These are phyloP conservation scores for Melampsora abietis-canadensis DNA, from an alignment of 1,284 basidiomycete species.

Conservation along the genomic window DNA sequence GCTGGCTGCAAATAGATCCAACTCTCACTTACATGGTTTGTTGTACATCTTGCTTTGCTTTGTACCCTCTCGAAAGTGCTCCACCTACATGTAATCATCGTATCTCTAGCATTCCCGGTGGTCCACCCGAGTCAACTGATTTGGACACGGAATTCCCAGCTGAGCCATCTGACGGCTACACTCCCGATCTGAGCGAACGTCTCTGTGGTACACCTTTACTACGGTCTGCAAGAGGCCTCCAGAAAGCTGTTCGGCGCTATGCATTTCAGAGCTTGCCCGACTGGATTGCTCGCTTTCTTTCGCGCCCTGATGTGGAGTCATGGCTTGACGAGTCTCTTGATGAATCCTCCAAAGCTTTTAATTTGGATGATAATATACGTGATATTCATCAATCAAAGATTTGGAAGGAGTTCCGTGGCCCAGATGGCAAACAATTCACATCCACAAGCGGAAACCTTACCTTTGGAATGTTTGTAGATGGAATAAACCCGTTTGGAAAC, in stretches of 20 bases:
- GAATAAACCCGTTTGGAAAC: conserved; percentile 1
- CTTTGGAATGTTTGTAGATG: conserved; percentile 2
- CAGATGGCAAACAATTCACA: background rate
- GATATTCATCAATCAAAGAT: background rate
- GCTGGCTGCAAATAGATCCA: background rate
- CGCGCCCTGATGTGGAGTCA: background rate
- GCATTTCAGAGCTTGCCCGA: background rate
- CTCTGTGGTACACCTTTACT: background rate
- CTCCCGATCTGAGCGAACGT: no score
- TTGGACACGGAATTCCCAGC: background rate
- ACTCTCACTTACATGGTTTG: background rate
- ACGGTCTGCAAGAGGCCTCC: no score
- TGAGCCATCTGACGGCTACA: background rate
- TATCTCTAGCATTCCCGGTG: no score
- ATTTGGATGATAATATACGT: background rate
- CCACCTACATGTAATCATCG: no score
- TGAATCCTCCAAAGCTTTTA: background rate
- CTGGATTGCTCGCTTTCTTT: background rate
- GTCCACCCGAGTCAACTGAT: background rate
- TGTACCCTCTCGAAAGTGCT: background rate
- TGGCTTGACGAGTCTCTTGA: background rate
- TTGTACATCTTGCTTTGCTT: background rate
- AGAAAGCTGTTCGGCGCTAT: background rate
- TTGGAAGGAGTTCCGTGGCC: background rate
- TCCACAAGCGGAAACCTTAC: background rate